Conservation (phyloP, 495 filamentous ascomycete species). For the Podospora anserina region DNA sequence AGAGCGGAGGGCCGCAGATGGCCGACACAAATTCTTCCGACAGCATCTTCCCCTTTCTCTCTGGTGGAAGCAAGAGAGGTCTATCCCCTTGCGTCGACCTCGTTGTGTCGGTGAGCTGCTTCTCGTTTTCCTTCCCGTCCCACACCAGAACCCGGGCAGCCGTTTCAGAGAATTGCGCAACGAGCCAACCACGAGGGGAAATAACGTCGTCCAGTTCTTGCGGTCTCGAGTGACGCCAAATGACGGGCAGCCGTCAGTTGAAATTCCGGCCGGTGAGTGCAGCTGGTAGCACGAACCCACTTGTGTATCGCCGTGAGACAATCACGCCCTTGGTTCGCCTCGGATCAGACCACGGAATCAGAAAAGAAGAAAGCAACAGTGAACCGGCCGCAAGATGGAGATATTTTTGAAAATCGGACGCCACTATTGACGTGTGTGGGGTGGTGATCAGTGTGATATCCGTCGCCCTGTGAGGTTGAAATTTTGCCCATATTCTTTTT, state of each 20-base stretch:
- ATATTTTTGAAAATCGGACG: background rate
- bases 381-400: background rate
- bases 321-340: background rate
- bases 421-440: background rate
- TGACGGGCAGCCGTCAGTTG: slow-evolving; percentile 5
- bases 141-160: background rate
- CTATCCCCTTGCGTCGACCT: slow-evolving; percentile 5
- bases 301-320: slow-evolving; percentile 15
- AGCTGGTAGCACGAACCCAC: slow-evolving; percentile 9
- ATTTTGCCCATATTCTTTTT: slow-evolving; percentile 4
- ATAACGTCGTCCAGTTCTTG: background rate
- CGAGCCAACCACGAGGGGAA: slow-evolving; percentile 4
- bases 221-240: background rate
- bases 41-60: slow-evolving; percentile 54
- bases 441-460: background rate
- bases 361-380: background rate
- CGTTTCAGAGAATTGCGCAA: slow-evolving; percentile 1
- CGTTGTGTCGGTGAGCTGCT: background rate
- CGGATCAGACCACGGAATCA: slow-evolving; percentile 7
- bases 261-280: slow-evolving; percentile 9
- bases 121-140: background rate
- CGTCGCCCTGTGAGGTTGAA: background rate
- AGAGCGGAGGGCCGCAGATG: slow-evolving; percentile 60
- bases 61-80: background rate
- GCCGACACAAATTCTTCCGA: slow-evolving; percentile 79